Evolutionary conservation across 768 basidiomycete species (phyloP).

Genomic region (Coprinellus micaceus): DNA sequence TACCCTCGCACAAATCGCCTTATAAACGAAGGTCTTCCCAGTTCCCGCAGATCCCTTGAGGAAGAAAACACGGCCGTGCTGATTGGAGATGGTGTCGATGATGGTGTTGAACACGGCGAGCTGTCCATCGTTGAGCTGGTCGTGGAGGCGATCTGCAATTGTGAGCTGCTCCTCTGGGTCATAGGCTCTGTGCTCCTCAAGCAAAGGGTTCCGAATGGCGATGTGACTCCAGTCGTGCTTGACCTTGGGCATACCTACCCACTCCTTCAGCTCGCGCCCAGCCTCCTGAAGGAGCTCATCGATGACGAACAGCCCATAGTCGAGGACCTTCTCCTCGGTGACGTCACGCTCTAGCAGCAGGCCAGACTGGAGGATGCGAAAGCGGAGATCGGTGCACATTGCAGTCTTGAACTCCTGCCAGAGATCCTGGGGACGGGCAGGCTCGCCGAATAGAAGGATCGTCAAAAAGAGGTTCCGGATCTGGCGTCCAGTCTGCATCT

Average conservation of each 20-base stretch:
- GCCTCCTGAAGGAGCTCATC: constrained; percentile 23
- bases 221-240: constrained; percentile 25
- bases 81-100: neutral
- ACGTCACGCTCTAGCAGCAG: neutral
- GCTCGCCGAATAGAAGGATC: constrained; percentile 29
- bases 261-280: constrained; percentile 21
- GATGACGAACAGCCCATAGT: constrained; percentile 37
- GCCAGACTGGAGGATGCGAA: constrained; percentile 12
- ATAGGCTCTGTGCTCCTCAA: constrained; percentile 32
- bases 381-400: constrained; percentile 41
- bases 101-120: constrained; percentile 24
- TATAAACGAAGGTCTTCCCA: constrained; percentile 45
- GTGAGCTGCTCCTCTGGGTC: constrained; percentile 4
- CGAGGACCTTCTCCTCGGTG: constrained; percentile 30
- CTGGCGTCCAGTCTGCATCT: constrained; percentile 33
- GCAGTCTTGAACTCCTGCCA: constrained; percentile 32
- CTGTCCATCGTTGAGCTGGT: constrained; percentile 26
- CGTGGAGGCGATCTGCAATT: neutral
- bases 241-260: constrained; percentile 29
- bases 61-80: neutral
- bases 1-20: constrained; percentile 28
- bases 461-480: constrained; percentile 38
- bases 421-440: constrained; percentile 29
- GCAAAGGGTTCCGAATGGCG: constrained; percentile 19
- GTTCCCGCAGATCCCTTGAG: constrained; percentile 33